Evolutionary conservation across 176 grass and related monocot species (phyloP), one percentile per base, ranked within the genome.

Genomic region (Bolboschoenus planiculmis): DNA sequence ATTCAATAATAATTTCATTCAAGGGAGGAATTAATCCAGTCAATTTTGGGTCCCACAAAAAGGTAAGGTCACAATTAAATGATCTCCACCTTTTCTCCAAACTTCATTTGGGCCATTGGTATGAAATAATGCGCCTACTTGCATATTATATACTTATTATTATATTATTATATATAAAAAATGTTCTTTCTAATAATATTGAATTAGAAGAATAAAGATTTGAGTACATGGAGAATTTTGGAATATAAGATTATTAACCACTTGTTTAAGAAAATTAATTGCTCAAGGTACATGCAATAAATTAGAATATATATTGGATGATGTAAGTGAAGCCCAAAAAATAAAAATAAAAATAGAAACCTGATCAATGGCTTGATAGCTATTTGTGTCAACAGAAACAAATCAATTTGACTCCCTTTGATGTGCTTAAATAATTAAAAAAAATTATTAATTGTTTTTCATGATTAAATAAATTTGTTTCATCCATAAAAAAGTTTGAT

Each of bases 41-140:
- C 79, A 82, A 65, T 82, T 82, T 82, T 40, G 56, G 79, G 56
- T 36, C 58, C 79, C 37, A 46, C 23, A 82, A 82, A 82, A 82
- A 82, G 79, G 57, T 65, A 42, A 44, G 79, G 79, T 82, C 40
- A 31, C 31, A 80, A 80, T 48, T 63, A 62, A 82, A 65, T 65
- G 79, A 21, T 23, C 20, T 63, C 57, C 5, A 31, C 35, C 58
- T 65, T 65, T 82, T 64, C 5, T 4, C 23, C 27, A 50, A 76
- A 76, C 13, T 51, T 29, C 72, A 76, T 26, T 76, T 51, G 72
- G 24, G 50, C 21, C 71, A 75, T 75, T 75, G 43, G 23, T 76
- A 31, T 76, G 44, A 33, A 13, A 76, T 76, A 76, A 76, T 76
- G 44, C 44, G 72, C 72, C 24, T 51, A 76, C 13, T 76, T 50